A percentile compares a stretch with the other conserved stretches of the same genome.
Evolutionary conservation across 768 basidiomycete species (phyloP).

Genomic region (Lactarius evosmus): DNA sequence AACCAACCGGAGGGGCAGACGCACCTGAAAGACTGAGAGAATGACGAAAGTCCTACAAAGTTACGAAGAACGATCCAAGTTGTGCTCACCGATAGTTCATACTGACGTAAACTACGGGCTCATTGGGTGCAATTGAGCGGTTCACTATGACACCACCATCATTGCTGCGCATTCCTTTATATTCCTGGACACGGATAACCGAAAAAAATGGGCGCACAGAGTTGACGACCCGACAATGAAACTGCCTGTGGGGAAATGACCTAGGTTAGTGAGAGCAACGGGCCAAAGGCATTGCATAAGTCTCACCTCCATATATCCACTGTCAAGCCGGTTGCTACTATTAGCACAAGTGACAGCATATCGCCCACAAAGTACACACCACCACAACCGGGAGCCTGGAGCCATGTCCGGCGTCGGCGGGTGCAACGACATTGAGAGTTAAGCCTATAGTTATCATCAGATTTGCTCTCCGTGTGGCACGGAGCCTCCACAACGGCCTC

Average conservation of each 20-base stretch:
- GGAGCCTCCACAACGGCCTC: too few relatives aligned
- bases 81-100: too few relatives aligned
- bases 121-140: too few relatives aligned
- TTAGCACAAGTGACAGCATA: neutral
- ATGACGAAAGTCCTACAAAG: neutral
- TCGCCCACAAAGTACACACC: conserved; percentile 17
- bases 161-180: neutral
- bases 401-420: conserved; percentile 7
- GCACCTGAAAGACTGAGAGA: conserved; percentile 13
- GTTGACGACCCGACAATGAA: neutral
- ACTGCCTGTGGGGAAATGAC: conserved; percentile 2
- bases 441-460: too few relatives aligned
- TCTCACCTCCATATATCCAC: too few relatives aligned
- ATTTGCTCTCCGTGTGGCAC: too few relatives aligned
- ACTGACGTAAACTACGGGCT: too few relatives aligned
- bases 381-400: conserved; percentile 29
- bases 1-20: neutral
- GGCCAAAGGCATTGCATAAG: too few relatives aligned
- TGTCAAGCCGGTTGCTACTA: neutral
- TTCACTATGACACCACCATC: conserved; percentile 18
- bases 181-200: neutral
- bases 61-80: neutral
- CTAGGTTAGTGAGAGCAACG: too few relatives aligned
- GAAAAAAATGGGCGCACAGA: neutral
- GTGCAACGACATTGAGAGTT: conserved; percentile 28